These are phyloP conservation scores for Clavispora vitiphila DNA, from an alignment of 805 yeast species.

Conservation along the genomic window DNA sequence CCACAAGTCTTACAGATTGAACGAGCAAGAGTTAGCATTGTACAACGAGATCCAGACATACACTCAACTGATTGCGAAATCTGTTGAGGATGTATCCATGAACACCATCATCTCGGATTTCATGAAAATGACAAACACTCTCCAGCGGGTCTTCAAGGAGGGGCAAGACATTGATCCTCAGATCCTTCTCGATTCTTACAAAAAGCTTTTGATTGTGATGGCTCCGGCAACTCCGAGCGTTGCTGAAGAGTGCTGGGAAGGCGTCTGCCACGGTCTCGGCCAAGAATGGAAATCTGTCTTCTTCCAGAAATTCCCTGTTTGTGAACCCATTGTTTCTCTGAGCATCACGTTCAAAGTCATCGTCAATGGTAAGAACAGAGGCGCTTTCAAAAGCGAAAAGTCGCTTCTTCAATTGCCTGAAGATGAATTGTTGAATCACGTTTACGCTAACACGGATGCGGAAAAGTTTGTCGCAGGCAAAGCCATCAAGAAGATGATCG, in stretches of 20 bases:
- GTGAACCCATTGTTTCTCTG: conserved; percentile 37
- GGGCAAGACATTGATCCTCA: conserved; percentile 27
- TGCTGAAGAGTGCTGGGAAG: conserved; percentile 79
- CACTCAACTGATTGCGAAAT: conserved; percentile 47
- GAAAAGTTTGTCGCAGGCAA: conserved; percentile 39
- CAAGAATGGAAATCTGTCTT: conserved; percentile 47
- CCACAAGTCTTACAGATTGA: conserved; percentile 20
- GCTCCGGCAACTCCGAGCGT: conserved; percentile 80
- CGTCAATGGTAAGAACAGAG: conserved; percentile 67
- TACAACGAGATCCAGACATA: conserved; percentile 54
- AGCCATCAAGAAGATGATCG: conserved; percentile 47
- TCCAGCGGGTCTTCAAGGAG: conserved; percentile 36
- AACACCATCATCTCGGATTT: conserved; percentile 86
- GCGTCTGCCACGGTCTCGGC: conserved; percentile 11
- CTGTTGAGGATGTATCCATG: conserved; percentile 60
- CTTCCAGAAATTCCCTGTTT: conserved; percentile 60
- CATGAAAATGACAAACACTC: conserved; percentile 69
- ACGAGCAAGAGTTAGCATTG: conserved; percentile 45
- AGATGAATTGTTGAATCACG: conserved; percentile 47
- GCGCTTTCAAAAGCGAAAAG: conserved; percentile 33
- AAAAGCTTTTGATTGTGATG: conserved; percentile 54
- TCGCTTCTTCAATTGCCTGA: conserved; percentile 36
- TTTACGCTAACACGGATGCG: conserved; percentile 4
- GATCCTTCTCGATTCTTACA: conserved; percentile 45
- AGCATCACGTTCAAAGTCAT: conserved; percentile 50